Evolutionary conservation across 352 stramenopile genomes (phyloP).

Genomic region (Paralagenidium karlingii): DNA sequence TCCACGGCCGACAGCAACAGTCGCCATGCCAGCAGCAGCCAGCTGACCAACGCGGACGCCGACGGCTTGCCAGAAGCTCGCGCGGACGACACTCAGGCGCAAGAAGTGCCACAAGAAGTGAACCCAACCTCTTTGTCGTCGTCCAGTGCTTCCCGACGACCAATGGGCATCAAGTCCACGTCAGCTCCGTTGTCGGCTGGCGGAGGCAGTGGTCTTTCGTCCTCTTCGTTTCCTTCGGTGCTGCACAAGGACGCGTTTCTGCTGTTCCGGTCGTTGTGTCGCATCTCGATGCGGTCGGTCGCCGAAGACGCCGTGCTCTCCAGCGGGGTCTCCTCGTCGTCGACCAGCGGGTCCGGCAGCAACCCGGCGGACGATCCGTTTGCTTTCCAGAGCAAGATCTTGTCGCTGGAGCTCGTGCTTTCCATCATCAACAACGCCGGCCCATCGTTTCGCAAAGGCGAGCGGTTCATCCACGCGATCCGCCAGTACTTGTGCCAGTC

Average conservation of each 20-base stretch:
- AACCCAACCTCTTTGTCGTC: slow-evolving; percentile 6
- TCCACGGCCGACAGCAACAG: too few relatives aligned
- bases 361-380: slow-evolving; percentile 80
- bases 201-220: slow-evolving; percentile 22
- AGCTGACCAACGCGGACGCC: too few relatives aligned
- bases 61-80: neutral
- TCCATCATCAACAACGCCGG: slow-evolving; percentile 95
- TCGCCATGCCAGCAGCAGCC: too few relatives aligned
- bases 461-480: slow-evolving; percentile 96
- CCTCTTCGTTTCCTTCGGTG: slow-evolving; percentile 87
- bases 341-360: slow-evolving; percentile 10
- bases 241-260: slow-evolving; percentile 98
- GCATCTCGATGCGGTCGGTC: slow-evolving; percentile 85
- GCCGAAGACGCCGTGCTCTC: slow-evolving; percentile 70
- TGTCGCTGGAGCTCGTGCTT: slow-evolving; percentile 96
- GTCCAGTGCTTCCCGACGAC: neutral
- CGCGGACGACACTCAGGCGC: neutral
- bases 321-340: slow-evolving; percentile 6
- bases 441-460: slow-evolving; percentile 86
- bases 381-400: slow-evolving; percentile 92
- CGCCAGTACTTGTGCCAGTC: slow-evolving; percentile 95
- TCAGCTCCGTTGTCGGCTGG: slow-evolving; percentile 1
- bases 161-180: slow-evolving; percentile 2
- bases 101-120: neutral
- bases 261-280: slow-evolving; percentile 95